phyloP scores from a whole-genome alignment of 768 basidiomycete species.

The Russula olivacea region DNA sequence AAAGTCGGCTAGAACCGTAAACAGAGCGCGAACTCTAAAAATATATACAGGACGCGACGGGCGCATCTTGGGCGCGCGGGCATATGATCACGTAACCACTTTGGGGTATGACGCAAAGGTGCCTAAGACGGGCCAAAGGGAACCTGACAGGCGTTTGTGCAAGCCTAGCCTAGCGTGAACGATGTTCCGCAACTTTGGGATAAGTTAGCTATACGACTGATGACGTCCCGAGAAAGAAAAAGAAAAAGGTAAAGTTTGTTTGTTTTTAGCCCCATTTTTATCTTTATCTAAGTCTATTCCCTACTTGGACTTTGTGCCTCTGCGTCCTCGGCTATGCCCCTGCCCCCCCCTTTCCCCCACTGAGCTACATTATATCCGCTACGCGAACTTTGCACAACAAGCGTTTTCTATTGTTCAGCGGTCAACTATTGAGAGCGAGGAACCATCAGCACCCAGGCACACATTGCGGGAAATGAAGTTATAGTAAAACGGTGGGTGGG shows the following conservation, averaged over 20 bases:
- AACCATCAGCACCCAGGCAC: constrained; percentile 2
- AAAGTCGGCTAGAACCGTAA: not conserved
- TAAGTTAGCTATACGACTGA: not conserved
- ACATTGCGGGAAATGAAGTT: not conserved
- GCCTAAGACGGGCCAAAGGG: too few species aligned
- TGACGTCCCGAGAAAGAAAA: not conserved
- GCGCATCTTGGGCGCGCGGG: too few species aligned
- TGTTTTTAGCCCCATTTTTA: not conserved
- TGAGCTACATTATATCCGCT: not conserved
- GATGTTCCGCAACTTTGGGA: not conserved
- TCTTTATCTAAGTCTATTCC: constrained; percentile 1
- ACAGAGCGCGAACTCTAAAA: not conserved
- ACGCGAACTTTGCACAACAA: not conserved
- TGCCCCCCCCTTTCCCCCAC: too few species aligned
- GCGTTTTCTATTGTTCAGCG: constrained; percentile 6
- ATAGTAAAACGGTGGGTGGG: not conserved
- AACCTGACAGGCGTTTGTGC: too few species aligned
- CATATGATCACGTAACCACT: too few species aligned
- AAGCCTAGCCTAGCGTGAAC: not conserved
- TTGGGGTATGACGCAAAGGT: too few species aligned
- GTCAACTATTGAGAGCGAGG: not conserved
- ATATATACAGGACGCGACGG: not conserved
- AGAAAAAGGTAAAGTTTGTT: not conserved
- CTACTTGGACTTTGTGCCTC: not conserved
- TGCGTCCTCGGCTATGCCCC: not conserved